Percentiles rank a stretch among this genome's conserved stretches.
Evolutionary conservation across 495 filamentous ascomycete genomes (phyloP).

Genomic region (Halenospora varia): DNA sequence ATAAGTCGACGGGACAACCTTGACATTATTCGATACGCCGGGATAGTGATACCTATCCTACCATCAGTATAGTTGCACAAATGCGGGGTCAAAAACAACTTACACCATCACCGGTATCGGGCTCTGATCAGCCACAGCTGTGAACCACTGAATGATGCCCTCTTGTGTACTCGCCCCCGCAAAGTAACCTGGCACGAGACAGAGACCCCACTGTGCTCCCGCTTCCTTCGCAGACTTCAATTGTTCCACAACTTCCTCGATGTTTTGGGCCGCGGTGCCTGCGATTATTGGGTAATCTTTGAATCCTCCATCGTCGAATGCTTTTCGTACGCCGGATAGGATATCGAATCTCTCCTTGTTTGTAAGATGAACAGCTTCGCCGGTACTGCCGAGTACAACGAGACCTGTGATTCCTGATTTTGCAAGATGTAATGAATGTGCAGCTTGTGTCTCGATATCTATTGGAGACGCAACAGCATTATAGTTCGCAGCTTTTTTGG

Average conservation of each 20-base stretch:
- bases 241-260: slow-evolving; percentile 60
- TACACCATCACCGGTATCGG: slow-evolving; percentile 52
- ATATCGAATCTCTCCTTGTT: slow-evolving; percentile 53
- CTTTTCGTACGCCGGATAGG: slow-evolving; percentile 47
- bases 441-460: slow-evolving; percentile 52
- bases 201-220: slow-evolving; percentile 59
- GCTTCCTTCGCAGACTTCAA: slow-evolving; percentile 52
- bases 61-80: neutral
- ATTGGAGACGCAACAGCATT: slow-evolving; percentile 31
- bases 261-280: slow-evolving; percentile 57
- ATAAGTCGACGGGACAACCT: slow-evolving; percentile 51
- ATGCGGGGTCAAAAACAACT: slow-evolving; percentile 12
- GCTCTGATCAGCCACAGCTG: slow-evolving; percentile 46
- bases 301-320: slow-evolving; percentile 52
- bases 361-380: slow-evolving; percentile 64
- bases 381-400: slow-evolving; percentile 63
- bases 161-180: slow-evolving; percentile 42
- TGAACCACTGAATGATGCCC: slow-evolving; percentile 50
- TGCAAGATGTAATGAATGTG: slow-evolving; percentile 61
- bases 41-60: slow-evolving; percentile 65
- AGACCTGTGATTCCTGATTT: slow-evolving; percentile 57
- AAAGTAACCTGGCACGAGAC: slow-evolving; percentile 56
- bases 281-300: slow-evolving; percentile 63
- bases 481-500: slow-evolving; percentile 19
- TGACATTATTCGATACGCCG: slow-evolving; percentile 57